Evolutionary conservation across 1,284 basidiomycete genomes (phyloP), one percentile per base, ranked within the genome.

Genomic region (Apiotrichum akiyoshidainum): DNA sequence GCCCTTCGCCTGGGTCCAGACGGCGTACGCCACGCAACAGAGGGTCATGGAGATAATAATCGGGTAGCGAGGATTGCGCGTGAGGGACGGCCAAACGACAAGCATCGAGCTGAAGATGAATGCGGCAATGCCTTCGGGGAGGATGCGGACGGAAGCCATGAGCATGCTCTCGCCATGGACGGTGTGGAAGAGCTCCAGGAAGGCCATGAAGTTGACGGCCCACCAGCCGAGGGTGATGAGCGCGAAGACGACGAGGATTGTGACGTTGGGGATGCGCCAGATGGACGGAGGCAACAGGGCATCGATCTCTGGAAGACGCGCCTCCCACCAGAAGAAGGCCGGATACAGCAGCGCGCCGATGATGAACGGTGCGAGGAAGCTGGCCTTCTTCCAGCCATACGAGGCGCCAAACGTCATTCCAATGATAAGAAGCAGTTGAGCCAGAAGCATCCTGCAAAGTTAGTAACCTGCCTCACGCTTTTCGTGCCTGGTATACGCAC

Each of bases 241-340:
- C 2, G 61, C 61, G 31, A 71, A 59, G 31, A 65, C 49, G 37
- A 71, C 58, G 44, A 68, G 59, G n/a, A 70, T 42, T 22, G 65
- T 58, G 19, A 75, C 58, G 54, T 75, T 75, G 2, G 58, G 66
- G 26, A 70, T 65, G 12, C 52, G 45, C 73, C 73, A 75, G 6
- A 65, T 69, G 3, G 53, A 49, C 0, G 68, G 63, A 2, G 69
- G 65, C 14, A 75, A 64, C 10, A 73, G 54, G 1, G 72, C 72
- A 49, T 65, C 51, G 5, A 42, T 41, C n/a, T 61, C 57, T 8
- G 63, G 58, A 2, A 71, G 55, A 0, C 62, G 53, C 0, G 61
- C 44, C 57, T 75, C 69, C 67, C 66, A 75, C 35, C 52, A 59
- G 58, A 71, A 71, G 55, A 73, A 73, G 19, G 57, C 34, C 7